A percentile compares a stretch with the other conserved stretches of the same genome.
phyloP scores from a whole-genome alignment of 2,329 filamentous ascomycete species.

The Aspergillus calidoustus region DNA sequence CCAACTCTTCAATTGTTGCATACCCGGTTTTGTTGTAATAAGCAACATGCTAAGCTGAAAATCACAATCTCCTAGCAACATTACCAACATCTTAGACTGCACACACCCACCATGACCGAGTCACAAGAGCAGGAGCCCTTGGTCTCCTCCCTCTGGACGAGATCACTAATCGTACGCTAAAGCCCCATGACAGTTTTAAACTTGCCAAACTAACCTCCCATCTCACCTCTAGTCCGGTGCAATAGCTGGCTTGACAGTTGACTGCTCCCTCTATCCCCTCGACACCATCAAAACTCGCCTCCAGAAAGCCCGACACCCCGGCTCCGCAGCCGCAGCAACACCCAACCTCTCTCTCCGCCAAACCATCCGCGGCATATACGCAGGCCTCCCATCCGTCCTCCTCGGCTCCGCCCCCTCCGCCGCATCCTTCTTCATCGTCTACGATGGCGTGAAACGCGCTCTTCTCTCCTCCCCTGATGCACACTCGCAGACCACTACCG shows the following conservation, averaged over 20 bases:
- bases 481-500: conserved; percentile 3
- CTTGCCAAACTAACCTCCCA: neutral
- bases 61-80: neutral
- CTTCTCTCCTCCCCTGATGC: conserved; percentile 45
- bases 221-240: conserved; percentile 69
- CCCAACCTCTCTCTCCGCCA: conserved; percentile 76
- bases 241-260: conserved; percentile 91
- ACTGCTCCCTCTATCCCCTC: conserved; percentile 95
- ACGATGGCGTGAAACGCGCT: conserved; percentile 73
- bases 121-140: conserved; percentile 38
- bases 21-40: neutral
- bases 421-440: conserved; percentile 96
- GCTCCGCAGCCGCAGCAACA: conserved; percentile 56
- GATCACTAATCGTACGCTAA: conserved; percentile 44
- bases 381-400: conserved; percentile 84
- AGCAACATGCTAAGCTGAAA: conserved; percentile 1
- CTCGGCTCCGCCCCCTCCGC: conserved; percentile 92
- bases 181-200: neutral
- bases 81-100: neutral
- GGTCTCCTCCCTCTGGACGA: conserved; percentile 49
- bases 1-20: neutral
- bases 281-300: conserved; percentile 98
- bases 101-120: conserved; percentile 30
- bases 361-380: conserved; percentile 90
- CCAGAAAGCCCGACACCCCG: conserved; percentile 67